Percentiles rank a stretch among this genome's conserved stretches.
Evolutionary conservation across 1,284 basidiomycete genomes (phyloP).

Genomic region (Ceratobasidium papillatum): DNA sequence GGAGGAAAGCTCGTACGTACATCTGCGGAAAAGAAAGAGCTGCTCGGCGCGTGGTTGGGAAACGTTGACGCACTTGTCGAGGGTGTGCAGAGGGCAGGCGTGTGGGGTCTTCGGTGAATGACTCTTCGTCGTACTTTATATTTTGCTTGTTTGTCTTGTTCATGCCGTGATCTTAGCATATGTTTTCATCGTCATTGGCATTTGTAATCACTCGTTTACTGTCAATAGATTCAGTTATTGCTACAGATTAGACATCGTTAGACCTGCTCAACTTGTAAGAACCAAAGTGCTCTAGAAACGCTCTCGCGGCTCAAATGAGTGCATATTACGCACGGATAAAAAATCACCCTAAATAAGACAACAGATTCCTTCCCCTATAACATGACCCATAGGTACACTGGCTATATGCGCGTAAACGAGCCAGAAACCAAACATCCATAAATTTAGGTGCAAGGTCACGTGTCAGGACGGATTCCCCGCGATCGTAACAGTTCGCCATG

Average conservation of each 20-base stretch:
- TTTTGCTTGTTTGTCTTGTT: background rate
- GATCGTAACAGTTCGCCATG: conserved; percentile 1
- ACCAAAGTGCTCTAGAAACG: too few relatives aligned
- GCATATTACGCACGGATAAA: too few relatives aligned
- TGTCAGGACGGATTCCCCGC: background rate
- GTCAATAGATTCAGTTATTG: background rate
- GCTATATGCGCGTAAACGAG: background rate
- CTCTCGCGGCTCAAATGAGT: background rate
- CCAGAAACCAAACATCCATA: background rate
- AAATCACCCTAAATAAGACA: too few relatives aligned
- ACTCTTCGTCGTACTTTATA: background rate
- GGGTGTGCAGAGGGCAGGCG: conserved; percentile 81
- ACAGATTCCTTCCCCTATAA: too few relatives aligned
- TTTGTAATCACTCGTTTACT: conserved; percentile 14
- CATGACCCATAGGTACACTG: background rate
- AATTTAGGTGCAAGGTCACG: conserved; percentile 8
- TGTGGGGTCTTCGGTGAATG: conserved; percentile 67
- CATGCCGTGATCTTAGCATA: conserved; percentile 2
- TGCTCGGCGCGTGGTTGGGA: conserved; percentile 80
- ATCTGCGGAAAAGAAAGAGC: conserved; percentile 84
- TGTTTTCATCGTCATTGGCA: background rate
- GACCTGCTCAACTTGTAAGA: too few relatives aligned
- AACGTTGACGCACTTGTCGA: conserved; percentile 89
- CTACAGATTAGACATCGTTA: background rate
- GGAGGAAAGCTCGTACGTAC: conserved; percentile 57